phyloP scores from a whole-genome alignment of 345 rosid genomes.

The Adansonia digitata region DNA sequence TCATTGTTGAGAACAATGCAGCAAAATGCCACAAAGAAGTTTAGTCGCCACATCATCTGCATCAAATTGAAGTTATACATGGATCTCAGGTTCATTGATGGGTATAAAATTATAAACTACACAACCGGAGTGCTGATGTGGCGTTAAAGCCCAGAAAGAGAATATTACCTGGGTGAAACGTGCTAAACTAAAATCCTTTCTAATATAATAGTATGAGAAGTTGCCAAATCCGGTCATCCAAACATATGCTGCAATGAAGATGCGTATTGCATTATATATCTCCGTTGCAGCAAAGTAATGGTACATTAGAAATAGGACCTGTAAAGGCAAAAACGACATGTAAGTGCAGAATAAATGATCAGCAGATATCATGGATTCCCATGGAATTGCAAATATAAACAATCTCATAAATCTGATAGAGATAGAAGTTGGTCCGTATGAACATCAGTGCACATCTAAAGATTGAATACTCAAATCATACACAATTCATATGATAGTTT shows the following conservation, averaged over 20 bases:
- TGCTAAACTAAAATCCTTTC: constrained; percentile 90
- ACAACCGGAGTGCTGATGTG: constrained; percentile 8
- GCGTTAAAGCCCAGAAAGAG: not conserved
- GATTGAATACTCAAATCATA: not conserved
- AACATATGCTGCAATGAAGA: constrained; percentile 41
- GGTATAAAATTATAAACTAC: not conserved
- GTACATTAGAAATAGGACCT: constrained; percentile 92
- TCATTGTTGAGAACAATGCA: constrained; percentile 92
- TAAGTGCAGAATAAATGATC: constrained; percentile 7
- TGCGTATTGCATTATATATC: constrained; percentile 88
- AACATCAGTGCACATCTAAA: not conserved
- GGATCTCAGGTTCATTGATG: not conserved
- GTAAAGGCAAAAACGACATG: constrained; percentile 19
- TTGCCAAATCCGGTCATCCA: constrained; percentile 65
- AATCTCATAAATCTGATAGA: constrained; percentile 6
- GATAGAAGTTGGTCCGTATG: not conserved
- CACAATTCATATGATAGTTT: not conserved
- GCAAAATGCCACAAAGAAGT: constrained; percentile 83
- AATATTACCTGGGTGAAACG: constrained; percentile 80
- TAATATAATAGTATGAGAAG: constrained; percentile 89
- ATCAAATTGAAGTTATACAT: constrained; percentile 23
- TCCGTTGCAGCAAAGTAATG: constrained; percentile 30
- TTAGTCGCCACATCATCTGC: constrained; percentile 99
- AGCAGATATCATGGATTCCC: not conserved
- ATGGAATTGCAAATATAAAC: not conserved